Evolutionary conservation across 192 early-diverging fungal species (phyloP), one percentile per base, ranked within the genome.

Genomic region (Backusella morwellensis): DNA sequence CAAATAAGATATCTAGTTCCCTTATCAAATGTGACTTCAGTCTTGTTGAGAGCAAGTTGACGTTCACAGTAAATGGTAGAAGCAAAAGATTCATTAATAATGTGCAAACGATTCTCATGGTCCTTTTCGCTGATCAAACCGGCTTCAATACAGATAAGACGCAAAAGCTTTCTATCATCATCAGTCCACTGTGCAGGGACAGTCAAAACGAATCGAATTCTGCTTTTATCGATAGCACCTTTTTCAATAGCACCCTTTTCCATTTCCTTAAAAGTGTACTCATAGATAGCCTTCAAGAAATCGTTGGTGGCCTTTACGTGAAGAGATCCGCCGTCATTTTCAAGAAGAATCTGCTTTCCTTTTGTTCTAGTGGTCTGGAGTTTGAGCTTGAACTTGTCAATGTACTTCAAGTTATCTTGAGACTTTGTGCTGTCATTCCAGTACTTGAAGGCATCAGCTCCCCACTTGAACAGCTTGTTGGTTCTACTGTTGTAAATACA

Each of bases 31-130:
- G 8, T 15, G 17, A n/a, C 9, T 17, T 14, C 8, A 12, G 2
- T 6, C 1, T 12, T 34, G 23, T 12, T 63, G 7, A 3, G 2
- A 35, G 67, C 29, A 29, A 68, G 29, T 0, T 44, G 9, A 5
- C 40, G 70, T 17, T 72, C 70, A 50, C 70, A 72, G 26, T 50
- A 40, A 12, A 72, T 26, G 15, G 70, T 72, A 19, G 70, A 36
- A 17, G 70, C 70, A 72, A 40, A 72, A 1, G 70, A 72, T 14
- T 72, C 70, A 26, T 72, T 72, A 15, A 72, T 72, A 6, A 72
- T 50, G 12, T 47, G 29, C 23, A 72, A 32, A 8, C 44, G 40
- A 19, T 50, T 72, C 0, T 50, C 42, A 44, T 72, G 70, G 29
- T 72, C 70, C 41, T 50, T 44, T 29, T 72, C 70, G 19, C 12